Base-by-base conservation (phyloP, 192 early-diverging fungal species). In the Backusella westeae region DNA sequence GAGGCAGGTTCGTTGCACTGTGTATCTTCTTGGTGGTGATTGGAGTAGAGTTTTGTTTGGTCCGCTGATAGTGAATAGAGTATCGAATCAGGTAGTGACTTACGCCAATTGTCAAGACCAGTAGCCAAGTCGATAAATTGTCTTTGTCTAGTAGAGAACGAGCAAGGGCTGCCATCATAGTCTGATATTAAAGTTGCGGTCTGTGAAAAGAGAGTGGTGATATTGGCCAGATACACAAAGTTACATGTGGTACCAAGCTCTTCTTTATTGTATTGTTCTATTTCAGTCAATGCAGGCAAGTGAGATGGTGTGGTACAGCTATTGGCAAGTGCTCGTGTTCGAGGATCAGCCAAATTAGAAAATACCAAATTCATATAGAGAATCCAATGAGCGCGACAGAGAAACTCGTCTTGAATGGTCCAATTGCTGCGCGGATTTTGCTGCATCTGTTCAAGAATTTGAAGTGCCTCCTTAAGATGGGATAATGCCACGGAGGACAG, bases 311-410 rank as follows among this genome's bases (percentile, higher is more conserved):
- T 34, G 7, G 19, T 4, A 41, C 34, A 56, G 23, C 39, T 49
- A 38, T 59, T 15, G 6, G 36, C 23, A 21, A 56, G n/a, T 35
- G 34, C 23, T 17, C 19, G 35, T 29, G n/a, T 26, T 17, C 72
- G 23, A 59, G 35, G 23, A 41, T 74, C 72, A 15, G 72, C 53
- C 21, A 63, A 34, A 38, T 74, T 74, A 15, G 52, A 59, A 26
- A 74, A 29, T 35, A 26, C 34, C 17, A 74, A 74, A 29, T 39
- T 74, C 19, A 65, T 38, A 39, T 49, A 74, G 32, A 74, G 38
- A 29, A 74, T 32, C 72, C 72, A 74, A 23, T 74, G 52, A 39
- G 56, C 36, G 15, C 72, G 52, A 41, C 65, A 32, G 15, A 75
- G 29, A 67, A 46, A 65, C n/a, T 41, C 63, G 41, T 67, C 32